Conservation (phyloP, 1,284 basidiomycete genomes). For the Puccinia brachypodii region DNA sequence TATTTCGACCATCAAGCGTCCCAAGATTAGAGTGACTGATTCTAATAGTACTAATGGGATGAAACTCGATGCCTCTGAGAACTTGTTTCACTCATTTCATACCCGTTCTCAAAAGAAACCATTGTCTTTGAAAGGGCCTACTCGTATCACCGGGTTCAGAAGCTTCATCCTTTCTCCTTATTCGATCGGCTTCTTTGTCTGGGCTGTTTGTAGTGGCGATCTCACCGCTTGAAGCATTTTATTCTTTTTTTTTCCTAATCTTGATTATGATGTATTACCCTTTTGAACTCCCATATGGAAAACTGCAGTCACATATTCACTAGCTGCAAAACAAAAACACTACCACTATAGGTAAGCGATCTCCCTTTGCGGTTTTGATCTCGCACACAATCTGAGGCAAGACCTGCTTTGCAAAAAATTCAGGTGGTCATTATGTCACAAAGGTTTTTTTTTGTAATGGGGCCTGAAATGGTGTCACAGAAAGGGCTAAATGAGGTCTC, state of each 20-base stretch:
- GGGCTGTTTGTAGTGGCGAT: constrained; percentile 42
- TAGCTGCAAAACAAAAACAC: too few species aligned
- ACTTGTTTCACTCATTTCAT: not conserved
- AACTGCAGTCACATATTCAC: too few species aligned
- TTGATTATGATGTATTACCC: too few species aligned
- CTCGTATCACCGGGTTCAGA: constrained; percentile 16
- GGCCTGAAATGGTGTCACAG: too few species aligned
- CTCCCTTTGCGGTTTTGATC: too few species aligned
- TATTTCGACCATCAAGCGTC: not conserved
- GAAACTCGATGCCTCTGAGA: not conserved
- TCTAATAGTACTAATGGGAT: not conserved
- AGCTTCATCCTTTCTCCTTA: constrained; percentile 33
- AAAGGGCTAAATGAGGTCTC: too few species aligned
- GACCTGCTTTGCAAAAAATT: too few species aligned
- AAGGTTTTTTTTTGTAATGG: too few species aligned
- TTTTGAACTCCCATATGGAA: too few species aligned
- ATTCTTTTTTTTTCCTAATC: not conserved
- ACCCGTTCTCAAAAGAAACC: not conserved
- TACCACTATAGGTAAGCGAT: too few species aligned
- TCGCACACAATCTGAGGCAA: too few species aligned
- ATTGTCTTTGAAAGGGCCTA: not conserved
- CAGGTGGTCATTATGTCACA: too few species aligned
- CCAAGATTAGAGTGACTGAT: not conserved
- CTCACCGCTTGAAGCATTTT: not conserved
- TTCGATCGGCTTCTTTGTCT: constrained; percentile 43